Conservation (phyloP, 495 filamentous ascomycete genomes). For the Astrothelium macrocarpum region DNA sequence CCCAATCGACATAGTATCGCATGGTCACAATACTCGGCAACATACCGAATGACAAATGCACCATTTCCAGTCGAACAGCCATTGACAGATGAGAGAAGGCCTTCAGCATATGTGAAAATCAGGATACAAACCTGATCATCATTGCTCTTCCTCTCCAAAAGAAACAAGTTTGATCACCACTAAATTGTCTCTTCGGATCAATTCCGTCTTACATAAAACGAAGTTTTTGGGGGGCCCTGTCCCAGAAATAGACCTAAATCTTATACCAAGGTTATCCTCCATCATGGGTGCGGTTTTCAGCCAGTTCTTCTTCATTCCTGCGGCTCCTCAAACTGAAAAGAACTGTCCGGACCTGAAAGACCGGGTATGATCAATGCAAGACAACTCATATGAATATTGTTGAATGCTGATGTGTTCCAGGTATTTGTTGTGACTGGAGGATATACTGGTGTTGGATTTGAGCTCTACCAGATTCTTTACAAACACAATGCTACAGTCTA, state of each 20-base stretch:
- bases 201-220: neutral
- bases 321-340: neutral
- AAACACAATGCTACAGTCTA: constrained; percentile 41
- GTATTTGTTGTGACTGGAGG: constrained; percentile 41
- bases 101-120: no score
- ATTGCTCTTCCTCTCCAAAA: neutral
- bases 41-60: no score
- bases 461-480: constrained; percentile 40
- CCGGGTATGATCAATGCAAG: neutral
- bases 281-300: neutral
- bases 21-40: no score
- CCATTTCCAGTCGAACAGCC: no score
- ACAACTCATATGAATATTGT: neutral
- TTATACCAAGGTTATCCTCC: no score
- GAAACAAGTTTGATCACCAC: neutral
- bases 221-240: neutral
- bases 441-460: constrained; percentile 40
- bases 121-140: neutral
- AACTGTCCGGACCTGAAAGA: neutral
- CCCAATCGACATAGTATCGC: no score
- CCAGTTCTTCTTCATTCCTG: neutral
- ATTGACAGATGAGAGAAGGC: no score
- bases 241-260: neutral
- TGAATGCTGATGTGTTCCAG: neutral
- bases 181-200: neutral